phyloP scores from a whole-genome alignment of 345 rosid genomes.

The Psidium guajava region DNA sequence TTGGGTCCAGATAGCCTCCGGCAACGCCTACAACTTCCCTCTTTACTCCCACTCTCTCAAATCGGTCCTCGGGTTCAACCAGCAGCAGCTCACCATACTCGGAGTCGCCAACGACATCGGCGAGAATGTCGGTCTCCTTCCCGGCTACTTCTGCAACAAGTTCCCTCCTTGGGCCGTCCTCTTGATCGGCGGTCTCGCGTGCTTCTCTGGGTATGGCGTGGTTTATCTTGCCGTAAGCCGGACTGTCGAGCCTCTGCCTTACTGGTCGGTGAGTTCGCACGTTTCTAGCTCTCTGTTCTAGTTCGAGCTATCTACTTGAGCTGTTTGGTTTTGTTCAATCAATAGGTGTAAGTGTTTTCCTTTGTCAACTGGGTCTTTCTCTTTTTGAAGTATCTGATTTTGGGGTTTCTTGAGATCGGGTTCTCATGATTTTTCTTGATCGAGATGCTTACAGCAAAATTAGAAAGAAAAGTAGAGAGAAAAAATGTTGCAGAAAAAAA shows the following conservation, averaged over 20 bases:
- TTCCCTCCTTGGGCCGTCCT: slow-evolving; percentile 67
- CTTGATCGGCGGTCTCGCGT: slow-evolving; percentile 35
- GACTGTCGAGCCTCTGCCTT: slow-evolving; percentile 36
- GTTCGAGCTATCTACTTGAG: background rate
- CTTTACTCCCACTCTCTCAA: slow-evolving; percentile 57
- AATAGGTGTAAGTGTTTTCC: background rate
- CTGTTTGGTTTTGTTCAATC: background rate
- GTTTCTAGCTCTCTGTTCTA: background rate
- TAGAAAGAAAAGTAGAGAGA: background rate
- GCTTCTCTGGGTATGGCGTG: slow-evolving; percentile 56
- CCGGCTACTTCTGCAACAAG: slow-evolving; percentile 53
- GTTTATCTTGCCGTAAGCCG: slow-evolving; percentile 49
- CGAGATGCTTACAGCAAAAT: background rate
- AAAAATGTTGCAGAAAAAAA: too few relatives aligned
- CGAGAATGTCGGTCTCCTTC: slow-evolving; percentile 53
- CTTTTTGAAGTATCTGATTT: background rate
- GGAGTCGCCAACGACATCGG: slow-evolving; percentile 79
- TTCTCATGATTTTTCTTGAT: background rate
- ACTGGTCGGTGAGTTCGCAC: slow-evolving; percentile 47
- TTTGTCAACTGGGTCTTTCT: background rate
- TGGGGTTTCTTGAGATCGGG: background rate
- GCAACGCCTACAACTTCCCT: slow-evolving; percentile 59
- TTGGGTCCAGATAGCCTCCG: slow-evolving; percentile 59
- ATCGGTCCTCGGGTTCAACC: slow-evolving; percentile 57
- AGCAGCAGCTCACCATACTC: slow-evolving; percentile 56